phyloP scores from a whole-genome alignment of 345 rosid species.

The Cardamine occulta region DNA sequence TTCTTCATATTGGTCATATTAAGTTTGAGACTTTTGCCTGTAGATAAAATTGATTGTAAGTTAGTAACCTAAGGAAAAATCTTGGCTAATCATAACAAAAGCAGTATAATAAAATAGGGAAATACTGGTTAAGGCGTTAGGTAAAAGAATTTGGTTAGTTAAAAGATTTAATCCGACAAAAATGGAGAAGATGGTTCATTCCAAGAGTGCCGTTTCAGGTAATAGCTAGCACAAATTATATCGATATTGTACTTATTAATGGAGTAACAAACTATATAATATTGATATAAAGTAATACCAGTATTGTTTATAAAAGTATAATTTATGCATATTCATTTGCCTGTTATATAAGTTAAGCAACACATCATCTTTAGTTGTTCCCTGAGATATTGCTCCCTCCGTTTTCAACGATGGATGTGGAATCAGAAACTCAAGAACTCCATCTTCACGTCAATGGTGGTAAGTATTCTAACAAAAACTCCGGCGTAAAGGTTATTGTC shows the following conservation, averaged over 20 bases:
- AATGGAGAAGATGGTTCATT: constrained; percentile 31
- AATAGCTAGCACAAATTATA: constrained; percentile 1
- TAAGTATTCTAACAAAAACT: constrained; percentile 1
- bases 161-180: constrained; percentile 28
- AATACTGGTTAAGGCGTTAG: background rate
- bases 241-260: background rate
- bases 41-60: constrained; percentile 6
- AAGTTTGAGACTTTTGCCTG: constrained; percentile 10
- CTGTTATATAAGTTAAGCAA: constrained; percentile 26
- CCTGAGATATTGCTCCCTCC: constrained; percentile 33
- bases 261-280: background rate
- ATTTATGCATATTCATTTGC: constrained; percentile 3
- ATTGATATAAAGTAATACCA: constrained; percentile 3
- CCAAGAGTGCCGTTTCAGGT: constrained; percentile 36
- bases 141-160: constrained; percentile 1
- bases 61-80: background rate
- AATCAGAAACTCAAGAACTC: constrained; percentile 46
- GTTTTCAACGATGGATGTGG: constrained; percentile 31
- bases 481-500: background rate
- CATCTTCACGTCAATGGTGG: constrained; percentile 36
- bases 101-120: background rate
- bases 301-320: constrained; percentile 14
- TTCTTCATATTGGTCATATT: constrained; percentile 27
- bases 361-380: constrained; percentile 39
- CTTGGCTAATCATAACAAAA: background rate